Conservation (phyloP, 2,329 filamentous ascomycete genomes). For the Nemania bipapillata region DNA sequence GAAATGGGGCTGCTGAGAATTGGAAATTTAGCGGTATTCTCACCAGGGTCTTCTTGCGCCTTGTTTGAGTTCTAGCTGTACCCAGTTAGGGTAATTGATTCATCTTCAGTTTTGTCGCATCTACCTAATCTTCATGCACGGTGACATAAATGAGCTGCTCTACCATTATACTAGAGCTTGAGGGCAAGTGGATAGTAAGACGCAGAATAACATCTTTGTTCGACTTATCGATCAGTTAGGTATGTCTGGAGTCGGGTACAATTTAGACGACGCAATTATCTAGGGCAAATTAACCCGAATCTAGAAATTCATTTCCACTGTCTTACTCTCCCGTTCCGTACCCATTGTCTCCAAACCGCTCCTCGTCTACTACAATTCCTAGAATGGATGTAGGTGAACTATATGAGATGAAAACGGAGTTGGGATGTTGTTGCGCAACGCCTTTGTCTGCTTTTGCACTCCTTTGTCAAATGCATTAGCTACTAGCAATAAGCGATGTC, state of each 20-base stretch:
- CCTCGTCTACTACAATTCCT: background rate
- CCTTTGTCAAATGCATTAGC: slow-evolving; percentile 3
- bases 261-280: background rate
- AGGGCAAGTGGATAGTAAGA: too few relatives aligned
- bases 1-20: slow-evolving; percentile 41
- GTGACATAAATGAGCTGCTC: too few relatives aligned
- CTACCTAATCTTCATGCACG: background rate
- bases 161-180: too few relatives aligned
- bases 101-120: background rate
- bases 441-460: slow-evolving; percentile 31
- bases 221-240: background rate
- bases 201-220: slow-evolving; percentile 2
- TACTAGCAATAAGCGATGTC: background rate
- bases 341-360: too few relatives aligned
- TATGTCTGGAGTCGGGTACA: background rate
- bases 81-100: slow-evolving; percentile 29
- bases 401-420: slow-evolving; percentile 30
- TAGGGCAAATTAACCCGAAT: background rate
- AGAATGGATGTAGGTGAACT: background rate
- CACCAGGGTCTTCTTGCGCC: background rate
- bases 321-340: background rate
- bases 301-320: background rate
- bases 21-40: background rate
- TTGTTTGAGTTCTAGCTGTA: slow-evolving; percentile 29
- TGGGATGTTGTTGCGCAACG: background rate